These are phyloP conservation scores for Ilyonectria sp. DNA, from an alignment of 2,329 filamentous ascomycete genomes.

Conservation along the genomic window DNA sequence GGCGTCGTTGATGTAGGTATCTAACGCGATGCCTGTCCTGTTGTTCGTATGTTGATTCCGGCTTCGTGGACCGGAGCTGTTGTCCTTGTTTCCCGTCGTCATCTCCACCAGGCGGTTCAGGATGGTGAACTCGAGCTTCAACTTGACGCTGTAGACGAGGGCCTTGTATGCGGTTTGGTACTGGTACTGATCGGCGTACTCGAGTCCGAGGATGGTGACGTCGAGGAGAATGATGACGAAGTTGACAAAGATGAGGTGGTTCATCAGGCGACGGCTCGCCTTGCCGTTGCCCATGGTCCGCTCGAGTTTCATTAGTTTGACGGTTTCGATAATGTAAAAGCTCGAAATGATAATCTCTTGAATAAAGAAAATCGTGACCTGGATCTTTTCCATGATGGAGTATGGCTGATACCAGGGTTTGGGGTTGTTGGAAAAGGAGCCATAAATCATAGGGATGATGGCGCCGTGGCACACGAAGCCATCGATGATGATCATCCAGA, in stretches of 20 bases:
- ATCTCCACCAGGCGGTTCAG: slow-evolving; percentile 57
- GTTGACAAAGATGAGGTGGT: slow-evolving; percentile 63
- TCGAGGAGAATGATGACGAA: slow-evolving; percentile 63
- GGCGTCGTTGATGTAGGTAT: slow-evolving; percentile 38
- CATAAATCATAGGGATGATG: slow-evolving; percentile 69
- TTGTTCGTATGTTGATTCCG: slow-evolving; percentile 29
- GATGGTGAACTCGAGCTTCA: slow-evolving; percentile 59
- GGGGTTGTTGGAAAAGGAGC: slow-evolving; percentile 57
- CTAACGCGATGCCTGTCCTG: slow-evolving; percentile 39
- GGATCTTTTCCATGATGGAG: slow-evolving; percentile 67
- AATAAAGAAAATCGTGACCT: slow-evolving; percentile 69
- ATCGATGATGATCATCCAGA: slow-evolving; percentile 72
- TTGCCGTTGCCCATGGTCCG: slow-evolving; percentile 47
- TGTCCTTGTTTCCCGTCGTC: slow-evolving; percentile 46
- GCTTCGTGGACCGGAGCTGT: slow-evolving; percentile 45
- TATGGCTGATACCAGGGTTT: slow-evolving; percentile 51
- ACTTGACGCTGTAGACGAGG: slow-evolving; percentile 56
- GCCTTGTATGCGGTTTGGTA: slow-evolving; percentile 56
- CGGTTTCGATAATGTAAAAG: slow-evolving; percentile 68
- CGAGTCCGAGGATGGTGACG: slow-evolving; percentile 56
- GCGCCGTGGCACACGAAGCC: slow-evolving; percentile 67
- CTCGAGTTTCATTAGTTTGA: slow-evolving; percentile 63
- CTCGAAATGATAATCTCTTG: slow-evolving; percentile 69
- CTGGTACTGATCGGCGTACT: slow-evolving; percentile 55
- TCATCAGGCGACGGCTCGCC: slow-evolving; percentile 46